Base-by-base conservation (phyloP, 352 stramenopile genomes). In the Globisporangium nunn region DNA sequence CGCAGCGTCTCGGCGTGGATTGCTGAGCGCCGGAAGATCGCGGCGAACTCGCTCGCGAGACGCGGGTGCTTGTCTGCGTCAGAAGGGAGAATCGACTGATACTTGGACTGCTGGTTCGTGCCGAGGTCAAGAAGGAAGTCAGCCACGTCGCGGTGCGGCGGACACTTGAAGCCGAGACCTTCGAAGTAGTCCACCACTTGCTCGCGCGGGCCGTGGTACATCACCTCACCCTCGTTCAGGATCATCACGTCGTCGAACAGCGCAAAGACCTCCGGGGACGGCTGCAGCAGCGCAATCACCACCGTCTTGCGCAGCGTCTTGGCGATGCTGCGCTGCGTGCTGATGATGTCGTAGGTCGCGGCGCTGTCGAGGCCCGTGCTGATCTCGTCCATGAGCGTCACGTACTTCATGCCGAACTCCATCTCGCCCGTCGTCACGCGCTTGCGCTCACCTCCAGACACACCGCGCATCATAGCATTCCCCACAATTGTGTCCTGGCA, bases 331-430 rank as follows among this genome's bases (percentile, higher is more conserved):
- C 59, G 70, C 3, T 92, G 56, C 3, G 82, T 59, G 30, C 80
- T 81, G 63, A 87, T 71, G 63, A 98, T 97, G 60, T 97, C 90
- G 61, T 78, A 96, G 2, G 89, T 93, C 7, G 88, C 91, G 0
- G 85, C 78, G 33, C 74, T 80, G 69, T 98, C 90, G 14, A 98
- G 74, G 1, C 92, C 92, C 41, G 88, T 97, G 57, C 72, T 90
- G 59, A 98, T 96, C 67, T 94, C 81, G 67, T 98, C 90, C 62
- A 79, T 78, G 48, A 90, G 78, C 23, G 78, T 54, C 18, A 93
- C 72, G 35, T 68, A 70, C 61, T 83, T 78, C 47, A 72, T 68
- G 30, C 72, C 70, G 50, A 91, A 80, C 33, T 90, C 67, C 74
- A 98, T 98, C 70, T 89, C 76, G 31, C 79, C 81, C 15, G 68